These are phyloP conservation scores for Penicillium sp. DNA, from an alignment of 2,329 filamentous ascomycete species.

Conservation along the genomic window DNA sequence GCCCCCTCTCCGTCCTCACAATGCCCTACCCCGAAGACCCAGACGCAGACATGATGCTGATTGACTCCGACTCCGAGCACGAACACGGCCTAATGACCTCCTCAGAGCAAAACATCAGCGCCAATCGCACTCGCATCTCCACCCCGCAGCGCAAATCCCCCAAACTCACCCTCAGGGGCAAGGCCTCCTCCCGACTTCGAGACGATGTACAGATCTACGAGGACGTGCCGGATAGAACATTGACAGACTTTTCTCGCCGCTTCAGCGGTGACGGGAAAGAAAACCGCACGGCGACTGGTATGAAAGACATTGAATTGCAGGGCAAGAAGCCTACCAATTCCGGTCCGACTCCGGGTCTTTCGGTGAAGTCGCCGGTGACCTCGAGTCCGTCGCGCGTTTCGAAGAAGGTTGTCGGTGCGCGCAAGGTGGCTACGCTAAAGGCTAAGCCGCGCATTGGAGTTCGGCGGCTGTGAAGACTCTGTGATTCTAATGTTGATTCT, in stretches of 20 bases:
- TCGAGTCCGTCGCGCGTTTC: neutral
- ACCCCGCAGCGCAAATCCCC: conserved; percentile 34
- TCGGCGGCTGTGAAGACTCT: conserved; percentile 27
- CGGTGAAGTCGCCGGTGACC: neutral
- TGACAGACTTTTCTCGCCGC: conserved; percentile 12
- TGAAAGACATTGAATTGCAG: no score
- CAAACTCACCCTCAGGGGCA: conserved; percentile 28
- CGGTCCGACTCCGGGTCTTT: neutral
- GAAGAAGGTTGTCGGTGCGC: conserved; percentile 20
- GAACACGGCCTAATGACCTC: conserved; percentile 28
- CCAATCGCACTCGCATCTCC: conserved; percentile 27
- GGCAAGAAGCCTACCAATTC: neutral
- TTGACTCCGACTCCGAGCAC: conserved; percentile 27
- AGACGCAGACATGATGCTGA: conserved; percentile 29
- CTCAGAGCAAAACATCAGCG: conserved; percentile 42
- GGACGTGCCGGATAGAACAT: conserved; percentile 22
- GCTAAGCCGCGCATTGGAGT: conserved; percentile 35
- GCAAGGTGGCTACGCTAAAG: conserved; percentile 26
- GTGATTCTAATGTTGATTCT: neutral
- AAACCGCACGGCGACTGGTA: conserved; percentile 10
- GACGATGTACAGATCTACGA: conserved; percentile 33
- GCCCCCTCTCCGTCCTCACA: conserved; percentile 42
- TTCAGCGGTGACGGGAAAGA: conserved; percentile 24
- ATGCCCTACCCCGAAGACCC: conserved; percentile 30
- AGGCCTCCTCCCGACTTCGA: conserved; percentile 23